phyloP scores from a whole-genome alignment of 1,284 basidiomycete species.

The Microstroma glucosiphilum region DNA sequence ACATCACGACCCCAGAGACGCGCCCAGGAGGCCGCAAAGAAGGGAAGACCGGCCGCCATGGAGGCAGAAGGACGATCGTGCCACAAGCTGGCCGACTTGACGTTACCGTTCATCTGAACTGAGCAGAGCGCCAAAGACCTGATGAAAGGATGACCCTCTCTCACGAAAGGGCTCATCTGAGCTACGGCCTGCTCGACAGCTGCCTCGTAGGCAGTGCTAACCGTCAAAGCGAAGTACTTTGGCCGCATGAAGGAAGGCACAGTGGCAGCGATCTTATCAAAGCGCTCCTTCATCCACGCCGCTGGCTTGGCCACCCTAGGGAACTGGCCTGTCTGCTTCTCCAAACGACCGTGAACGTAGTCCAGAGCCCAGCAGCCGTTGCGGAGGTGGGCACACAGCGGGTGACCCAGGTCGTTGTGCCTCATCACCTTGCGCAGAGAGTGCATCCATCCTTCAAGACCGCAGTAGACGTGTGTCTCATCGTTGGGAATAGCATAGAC shows the following conservation, averaged over 20 bases:
- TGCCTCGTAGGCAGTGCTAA: conserved; percentile 36
- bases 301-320: conserved; percentile 29
- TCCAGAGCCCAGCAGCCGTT: conserved; percentile 42
- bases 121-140: conserved; percentile 36
- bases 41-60: conserved; percentile 44
- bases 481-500: conserved; percentile 31
- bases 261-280: conserved; percentile 32
- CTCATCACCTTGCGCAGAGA: conserved; percentile 29
- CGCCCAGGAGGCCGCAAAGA: conserved; percentile 44
- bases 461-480: conserved; percentile 36
- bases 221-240: conserved; percentile 44
- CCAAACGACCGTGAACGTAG: conserved; percentile 57
- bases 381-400: conserved; percentile 39
- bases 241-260: conserved; percentile 43
- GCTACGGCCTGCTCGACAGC: conserved; percentile 28
- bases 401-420: conserved; percentile 41
- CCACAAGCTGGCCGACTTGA: conserved; percentile 42
- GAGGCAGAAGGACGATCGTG: conserved; percentile 40
- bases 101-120: conserved; percentile 43
- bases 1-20: conserved; percentile 44
- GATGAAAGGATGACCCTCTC: conserved; percentile 40
- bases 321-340: conserved; percentile 53
- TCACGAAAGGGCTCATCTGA: conserved; percentile 36
- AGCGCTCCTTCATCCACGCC: conserved; percentile 37
- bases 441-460: conserved; percentile 42